phyloP scores from a whole-genome alignment of 2,329 filamentous ascomycete genomes.

The Colletotrichum melonis region DNA sequence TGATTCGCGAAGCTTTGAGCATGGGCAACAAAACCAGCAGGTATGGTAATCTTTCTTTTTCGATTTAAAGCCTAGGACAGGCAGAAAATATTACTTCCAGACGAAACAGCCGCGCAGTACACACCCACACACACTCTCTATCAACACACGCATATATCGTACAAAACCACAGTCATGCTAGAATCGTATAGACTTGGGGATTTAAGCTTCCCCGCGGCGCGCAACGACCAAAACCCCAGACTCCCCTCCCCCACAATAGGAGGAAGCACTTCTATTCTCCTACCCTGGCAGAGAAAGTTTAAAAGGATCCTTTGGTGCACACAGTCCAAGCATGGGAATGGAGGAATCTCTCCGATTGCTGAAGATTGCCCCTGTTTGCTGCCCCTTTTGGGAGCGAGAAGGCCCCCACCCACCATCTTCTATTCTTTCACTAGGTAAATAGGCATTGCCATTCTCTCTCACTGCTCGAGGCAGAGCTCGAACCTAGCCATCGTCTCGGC shows the following conservation, averaged over 20 bases:
- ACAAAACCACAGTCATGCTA: neutral
- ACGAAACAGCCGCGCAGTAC: neutral
- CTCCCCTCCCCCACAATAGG: neutral
- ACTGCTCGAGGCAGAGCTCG: conserved; percentile 19
- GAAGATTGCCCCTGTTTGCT: neutral
- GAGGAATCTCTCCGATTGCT: neutral
- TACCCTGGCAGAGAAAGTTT: neutral
- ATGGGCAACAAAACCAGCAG: neutral
- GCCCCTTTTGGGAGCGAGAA: too few species aligned
- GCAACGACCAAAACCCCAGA: neutral
- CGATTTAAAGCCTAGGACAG: neutral
- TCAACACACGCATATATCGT: neutral
- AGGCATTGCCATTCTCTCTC: neutral
- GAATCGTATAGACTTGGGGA: neutral
- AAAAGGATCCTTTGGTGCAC: neutral
- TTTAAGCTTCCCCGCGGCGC: neutral
- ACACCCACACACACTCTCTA: neutral
- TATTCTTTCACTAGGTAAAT: neutral
- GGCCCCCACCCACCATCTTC: too few species aligned
- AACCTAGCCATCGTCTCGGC: conserved; percentile 34
- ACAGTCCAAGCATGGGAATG: neutral
- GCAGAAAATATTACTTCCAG: neutral
- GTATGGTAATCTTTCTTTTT: neutral
- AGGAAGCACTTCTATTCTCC: neutral
- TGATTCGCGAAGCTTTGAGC: neutral